A percentile compares a stretch with the other conserved stretches of the same genome.
Conservation (phyloP, 768 basidiomycete species). For the Lanmaoa rubissima region DNA sequence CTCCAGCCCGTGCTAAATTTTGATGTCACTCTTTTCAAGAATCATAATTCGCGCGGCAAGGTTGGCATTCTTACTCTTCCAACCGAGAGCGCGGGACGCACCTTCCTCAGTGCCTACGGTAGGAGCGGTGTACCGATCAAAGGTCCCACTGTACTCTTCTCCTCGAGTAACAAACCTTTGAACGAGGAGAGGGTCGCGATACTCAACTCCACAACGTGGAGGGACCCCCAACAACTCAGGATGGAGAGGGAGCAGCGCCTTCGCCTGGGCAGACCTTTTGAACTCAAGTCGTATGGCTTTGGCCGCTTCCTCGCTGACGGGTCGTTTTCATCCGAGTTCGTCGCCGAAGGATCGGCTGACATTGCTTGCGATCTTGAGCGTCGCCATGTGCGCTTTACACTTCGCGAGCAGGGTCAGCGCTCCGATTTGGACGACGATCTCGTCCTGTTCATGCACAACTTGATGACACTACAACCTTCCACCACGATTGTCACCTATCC, state of each 20-base stretch:
- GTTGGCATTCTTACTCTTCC: slow-evolving; percentile 35
- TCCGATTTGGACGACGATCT: neutral
- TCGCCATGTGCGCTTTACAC: slow-evolving; percentile 31
- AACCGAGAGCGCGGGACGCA: slow-evolving; percentile 9
- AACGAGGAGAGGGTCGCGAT: slow-evolving; percentile 23
- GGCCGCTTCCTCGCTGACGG: slow-evolving; percentile 37
- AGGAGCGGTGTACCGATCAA: slow-evolving; percentile 26
- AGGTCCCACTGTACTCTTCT: slow-evolving; percentile 22
- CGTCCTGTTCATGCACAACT: neutral
- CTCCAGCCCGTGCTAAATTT: slow-evolving; percentile 31
- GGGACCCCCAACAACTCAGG: slow-evolving; percentile 28
- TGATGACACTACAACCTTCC: neutral
- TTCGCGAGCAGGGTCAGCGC: slow-evolving; percentile 24
- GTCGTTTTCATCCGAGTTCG: slow-evolving; percentile 34
- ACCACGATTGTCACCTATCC: slow-evolving; percentile 22
- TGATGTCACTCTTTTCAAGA: slow-evolving; percentile 32
- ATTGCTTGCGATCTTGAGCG: slow-evolving; percentile 39
- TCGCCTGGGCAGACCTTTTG: slow-evolving; percentile 20
- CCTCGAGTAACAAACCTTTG: slow-evolving; percentile 20
- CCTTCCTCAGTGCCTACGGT: slow-evolving; percentile 31
- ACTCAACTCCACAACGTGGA: slow-evolving; percentile 29
- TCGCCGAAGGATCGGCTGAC: slow-evolving; percentile 24
- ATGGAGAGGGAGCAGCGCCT: slow-evolving; percentile 26
- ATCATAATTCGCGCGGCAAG: slow-evolving; percentile 18
- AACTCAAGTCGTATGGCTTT: slow-evolving; percentile 30